Evolutionary conservation across 306 rosid species (phyloP).

Genomic region (Prunus mongolica): DNA sequence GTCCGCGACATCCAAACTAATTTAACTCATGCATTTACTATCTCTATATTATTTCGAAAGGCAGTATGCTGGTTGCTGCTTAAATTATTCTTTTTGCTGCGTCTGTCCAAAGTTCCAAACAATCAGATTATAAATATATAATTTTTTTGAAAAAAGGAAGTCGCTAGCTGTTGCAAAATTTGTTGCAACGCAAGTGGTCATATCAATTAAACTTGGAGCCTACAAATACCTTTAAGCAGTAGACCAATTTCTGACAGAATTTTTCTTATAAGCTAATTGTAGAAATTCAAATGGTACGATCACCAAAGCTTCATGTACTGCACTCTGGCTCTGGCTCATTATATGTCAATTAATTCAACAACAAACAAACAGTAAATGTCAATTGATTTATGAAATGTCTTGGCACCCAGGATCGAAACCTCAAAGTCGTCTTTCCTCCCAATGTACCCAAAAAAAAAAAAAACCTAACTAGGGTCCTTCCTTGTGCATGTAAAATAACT

Average conservation of each 20-base stretch:
- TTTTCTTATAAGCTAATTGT: neutral
- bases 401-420: too few species aligned
- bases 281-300: neutral
- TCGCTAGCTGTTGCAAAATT: neutral
- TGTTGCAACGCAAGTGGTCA: neutral
- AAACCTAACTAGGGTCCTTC: too few species aligned
- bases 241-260: neutral
- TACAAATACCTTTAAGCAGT: neutral
- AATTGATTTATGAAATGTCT: too few species aligned
- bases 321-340: too few species aligned
- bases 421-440: too few species aligned
- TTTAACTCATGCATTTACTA: conserved; percentile 16
- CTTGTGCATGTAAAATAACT: too few species aligned
- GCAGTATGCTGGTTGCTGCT: neutral
- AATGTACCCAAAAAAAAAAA: too few species aligned
- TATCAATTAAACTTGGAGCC: too few species aligned
- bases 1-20: conserved; percentile 15
- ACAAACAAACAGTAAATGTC: too few species aligned
- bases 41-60: neutral
- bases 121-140: neutral
- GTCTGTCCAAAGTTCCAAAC: neutral
- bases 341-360: too few species aligned
- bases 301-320: too few species aligned
- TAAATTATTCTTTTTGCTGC: conserved; percentile 20
- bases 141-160: neutral